These are phyloP conservation scores for Suhomyces sp. DNA, from an alignment of 805 yeast genomes.

Conservation along the genomic window DNA sequence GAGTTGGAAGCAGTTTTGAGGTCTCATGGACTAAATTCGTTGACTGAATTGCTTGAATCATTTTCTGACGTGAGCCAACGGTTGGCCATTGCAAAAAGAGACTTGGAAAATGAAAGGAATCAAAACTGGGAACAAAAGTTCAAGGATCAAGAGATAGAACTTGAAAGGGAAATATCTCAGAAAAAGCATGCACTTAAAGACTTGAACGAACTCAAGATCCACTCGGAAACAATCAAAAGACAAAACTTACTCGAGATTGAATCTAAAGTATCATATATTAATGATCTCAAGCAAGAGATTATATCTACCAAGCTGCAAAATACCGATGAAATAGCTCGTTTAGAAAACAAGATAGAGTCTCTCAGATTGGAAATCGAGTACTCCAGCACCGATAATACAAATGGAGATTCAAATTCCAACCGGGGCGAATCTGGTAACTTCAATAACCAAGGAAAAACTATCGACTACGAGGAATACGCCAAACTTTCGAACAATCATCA, in stretches of 20 bases:
- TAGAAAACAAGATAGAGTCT: constrained; percentile 71
- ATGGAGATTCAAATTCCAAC: neutral
- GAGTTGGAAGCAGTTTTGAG: constrained; percentile 40
- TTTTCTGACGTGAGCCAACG: constrained; percentile 15
- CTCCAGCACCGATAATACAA: neutral
- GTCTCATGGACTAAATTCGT: constrained; percentile 23
- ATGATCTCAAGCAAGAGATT: constrained; percentile 29
- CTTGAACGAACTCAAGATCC: constrained; percentile 31
- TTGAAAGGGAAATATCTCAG: constrained; percentile 22
- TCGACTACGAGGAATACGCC: constrained; percentile 41
- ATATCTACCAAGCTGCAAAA: constrained; percentile 34
- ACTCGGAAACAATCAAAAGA: constrained; percentile 29
- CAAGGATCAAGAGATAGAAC: constrained; percentile 22
- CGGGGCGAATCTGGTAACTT: neutral
- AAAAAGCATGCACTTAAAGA: constrained; percentile 22
- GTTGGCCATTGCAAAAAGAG: constrained; percentile 14
- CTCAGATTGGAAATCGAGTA: constrained; percentile 62
- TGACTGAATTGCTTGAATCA: constrained; percentile 27
- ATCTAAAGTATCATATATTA: constrained; percentile 33
- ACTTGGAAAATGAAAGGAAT: constrained; percentile 17
- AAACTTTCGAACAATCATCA: constrained; percentile 50
- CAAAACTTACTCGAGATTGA: constrained; percentile 34
- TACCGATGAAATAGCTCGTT: constrained; percentile 40
- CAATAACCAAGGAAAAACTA: constrained; percentile 16
- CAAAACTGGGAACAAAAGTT: constrained; percentile 26